phyloP scores from a whole-genome alignment of 352 stramenopile genomes.

The Globisporangium perplexum region DNA sequence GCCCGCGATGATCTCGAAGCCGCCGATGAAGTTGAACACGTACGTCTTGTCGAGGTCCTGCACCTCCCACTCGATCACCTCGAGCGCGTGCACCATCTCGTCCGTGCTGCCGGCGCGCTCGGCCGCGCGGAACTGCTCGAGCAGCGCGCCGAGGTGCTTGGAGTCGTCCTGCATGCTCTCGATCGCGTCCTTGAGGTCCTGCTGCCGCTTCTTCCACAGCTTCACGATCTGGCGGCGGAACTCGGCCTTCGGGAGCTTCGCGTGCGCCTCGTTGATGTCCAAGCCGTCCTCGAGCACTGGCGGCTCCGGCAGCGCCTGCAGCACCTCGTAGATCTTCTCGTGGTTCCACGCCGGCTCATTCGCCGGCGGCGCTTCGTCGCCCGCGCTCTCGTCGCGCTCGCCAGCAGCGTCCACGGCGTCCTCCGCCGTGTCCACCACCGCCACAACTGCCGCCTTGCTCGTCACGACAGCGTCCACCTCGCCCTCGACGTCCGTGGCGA shows the following conservation, averaged over 20 bases:
- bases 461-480: conserved; percentile 28
- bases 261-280: conserved; percentile 68
- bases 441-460: neutral
- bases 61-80: conserved; percentile 83
- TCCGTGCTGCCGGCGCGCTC: conserved; percentile 38
- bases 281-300: conserved; percentile 61
- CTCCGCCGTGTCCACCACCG: neutral
- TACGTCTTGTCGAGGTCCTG: conserved; percentile 85
- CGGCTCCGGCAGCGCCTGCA: conserved; percentile 70
- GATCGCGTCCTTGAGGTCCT: conserved; percentile 72
- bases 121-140: conserved; percentile 64
- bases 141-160: conserved; percentile 66
- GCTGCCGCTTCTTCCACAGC: conserved; percentile 81
- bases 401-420: neutral
- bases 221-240: conserved; percentile 69
- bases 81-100: conserved; percentile 49
- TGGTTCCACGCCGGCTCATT: conserved; percentile 72
- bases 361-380: conserved; percentile 25
- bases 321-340: conserved; percentile 83
- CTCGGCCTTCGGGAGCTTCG: conserved; percentile 57
- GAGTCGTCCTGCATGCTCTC: conserved; percentile 76
- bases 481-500: conserved; percentile 47
- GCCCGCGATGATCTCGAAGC: conserved; percentile 64
- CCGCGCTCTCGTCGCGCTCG: neutral
- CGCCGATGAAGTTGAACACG: conserved; percentile 82